These are phyloP conservation scores for Dothiorella sarmentorum DNA, from an alignment of 2,329 filamentous ascomycete genomes.

Conservation along the genomic window DNA sequence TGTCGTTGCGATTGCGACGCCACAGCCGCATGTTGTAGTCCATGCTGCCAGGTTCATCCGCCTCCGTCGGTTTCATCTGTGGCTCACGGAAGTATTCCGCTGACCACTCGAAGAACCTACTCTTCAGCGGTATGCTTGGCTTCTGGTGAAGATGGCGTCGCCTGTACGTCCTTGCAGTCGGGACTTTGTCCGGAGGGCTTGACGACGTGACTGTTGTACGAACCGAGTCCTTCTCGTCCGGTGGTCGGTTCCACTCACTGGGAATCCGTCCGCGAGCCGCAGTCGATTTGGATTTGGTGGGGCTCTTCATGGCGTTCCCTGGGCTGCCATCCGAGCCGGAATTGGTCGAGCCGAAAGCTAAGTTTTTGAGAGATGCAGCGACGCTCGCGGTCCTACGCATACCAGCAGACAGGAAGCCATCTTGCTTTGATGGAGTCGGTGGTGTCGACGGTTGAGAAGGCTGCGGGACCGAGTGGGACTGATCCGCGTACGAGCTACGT, in stretches of 20 bases:
- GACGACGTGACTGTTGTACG: conserved; percentile 59
- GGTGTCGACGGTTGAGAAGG: conserved; percentile 48
- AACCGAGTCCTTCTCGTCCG: conserved; percentile 70
- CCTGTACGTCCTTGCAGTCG: conserved; percentile 72
- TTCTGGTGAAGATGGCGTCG: conserved; percentile 57
- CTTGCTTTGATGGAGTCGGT: conserved; percentile 50
- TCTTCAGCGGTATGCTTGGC: conserved; percentile 71
- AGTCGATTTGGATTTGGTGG: conserved; percentile 1
- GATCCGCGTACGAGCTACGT: conserved; percentile 51
- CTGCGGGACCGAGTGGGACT: conserved; percentile 27
- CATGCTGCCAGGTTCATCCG: conserved; percentile 91
- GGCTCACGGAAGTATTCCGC: conserved; percentile 96
- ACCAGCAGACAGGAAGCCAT: conserved; percentile 60
- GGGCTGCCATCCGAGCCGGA: conserved; percentile 29
- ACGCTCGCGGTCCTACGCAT: conserved; percentile 61
- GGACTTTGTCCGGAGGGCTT: conserved; percentile 73
- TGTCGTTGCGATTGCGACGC: conserved; percentile 88
- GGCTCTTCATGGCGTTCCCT: conserved; percentile 21
- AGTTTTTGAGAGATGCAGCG: conserved; percentile 60
- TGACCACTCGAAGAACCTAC: conserved; percentile 89
- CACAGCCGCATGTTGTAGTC: conserved; percentile 96
- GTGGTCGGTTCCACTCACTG: conserved; percentile 61
- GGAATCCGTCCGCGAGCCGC: conserved; percentile 49
- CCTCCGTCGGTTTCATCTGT: conserved; percentile 95
- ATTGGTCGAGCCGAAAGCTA: conserved; percentile 44